Evolutionary conservation across 305 asterid species (phyloP).

Genomic region (Solanum hybrid): DNA sequence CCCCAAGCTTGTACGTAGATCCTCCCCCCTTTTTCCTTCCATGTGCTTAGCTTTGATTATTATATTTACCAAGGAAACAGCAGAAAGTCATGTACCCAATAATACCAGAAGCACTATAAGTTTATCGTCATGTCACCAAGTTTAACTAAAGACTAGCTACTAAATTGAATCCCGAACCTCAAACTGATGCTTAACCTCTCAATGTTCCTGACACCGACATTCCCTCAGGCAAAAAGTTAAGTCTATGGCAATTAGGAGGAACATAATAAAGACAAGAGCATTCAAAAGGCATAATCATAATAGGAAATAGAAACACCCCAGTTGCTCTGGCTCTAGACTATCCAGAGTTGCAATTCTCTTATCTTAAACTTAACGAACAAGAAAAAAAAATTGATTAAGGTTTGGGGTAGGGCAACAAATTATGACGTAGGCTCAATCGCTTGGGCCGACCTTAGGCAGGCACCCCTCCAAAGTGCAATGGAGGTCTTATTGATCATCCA

Average conservation of each 20-base stretch:
- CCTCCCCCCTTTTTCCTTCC: background rate
- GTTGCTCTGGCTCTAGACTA: background rate
- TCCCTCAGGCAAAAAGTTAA: background rate
- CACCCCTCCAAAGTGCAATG: too few relatives aligned
- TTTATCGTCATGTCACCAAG: background rate
- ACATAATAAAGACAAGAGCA: background rate
- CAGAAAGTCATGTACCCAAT: background rate
- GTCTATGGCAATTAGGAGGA: background rate
- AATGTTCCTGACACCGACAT: background rate
- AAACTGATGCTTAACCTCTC: background rate
- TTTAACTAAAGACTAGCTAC: background rate
- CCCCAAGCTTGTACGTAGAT: background rate
- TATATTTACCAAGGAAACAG: background rate
- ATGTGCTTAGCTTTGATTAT: background rate
- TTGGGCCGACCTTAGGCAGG: too few relatives aligned
- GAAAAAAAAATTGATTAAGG: background rate
- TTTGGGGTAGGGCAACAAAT: background rate
- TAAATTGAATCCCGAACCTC: background rate
- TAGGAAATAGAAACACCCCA: too few relatives aligned
- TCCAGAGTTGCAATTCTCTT: background rate
- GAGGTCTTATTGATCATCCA: slow-evolving; percentile 12
- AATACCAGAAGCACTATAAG: background rate
- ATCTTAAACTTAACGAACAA: too few relatives aligned
- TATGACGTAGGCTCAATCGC: too few relatives aligned
- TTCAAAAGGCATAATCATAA: background rate